phyloP scores from a whole-genome alignment of 2,329 filamentous ascomycete species.

The Xylaria sp. region DNA sequence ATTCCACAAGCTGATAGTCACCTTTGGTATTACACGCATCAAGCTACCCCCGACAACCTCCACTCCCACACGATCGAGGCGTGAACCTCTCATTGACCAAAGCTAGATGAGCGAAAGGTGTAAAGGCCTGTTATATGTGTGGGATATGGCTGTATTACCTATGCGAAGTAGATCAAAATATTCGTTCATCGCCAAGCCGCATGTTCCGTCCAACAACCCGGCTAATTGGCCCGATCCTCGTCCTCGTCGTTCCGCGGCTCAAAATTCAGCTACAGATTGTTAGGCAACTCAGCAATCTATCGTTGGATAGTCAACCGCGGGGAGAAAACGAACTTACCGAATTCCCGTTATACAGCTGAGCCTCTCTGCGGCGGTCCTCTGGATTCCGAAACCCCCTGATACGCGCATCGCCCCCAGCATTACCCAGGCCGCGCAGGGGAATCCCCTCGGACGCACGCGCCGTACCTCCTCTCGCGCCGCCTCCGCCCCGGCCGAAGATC shows the following conservation, averaged over 20 bases:
- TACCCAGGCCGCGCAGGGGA: constrained; percentile 36
- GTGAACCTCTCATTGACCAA: no score
- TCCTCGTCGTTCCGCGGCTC: constrained; percentile 66
- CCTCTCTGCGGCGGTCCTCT: constrained; percentile 56
- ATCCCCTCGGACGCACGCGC: constrained; percentile 5
- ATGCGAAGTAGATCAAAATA: not conserved
- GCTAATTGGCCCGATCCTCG: constrained; percentile 28
- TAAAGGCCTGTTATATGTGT: no score
- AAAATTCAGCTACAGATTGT: constrained; percentile 62
- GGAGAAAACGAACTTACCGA: constrained; percentile 58
- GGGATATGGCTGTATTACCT: no score
- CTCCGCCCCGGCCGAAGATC: constrained; percentile 22
- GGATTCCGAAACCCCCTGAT: constrained; percentile 57
- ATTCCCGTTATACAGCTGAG: constrained; percentile 90
- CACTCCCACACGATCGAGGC: no score
- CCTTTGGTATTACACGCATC: no score
- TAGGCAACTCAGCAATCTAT: constrained; percentile 28
- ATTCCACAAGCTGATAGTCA: no score
- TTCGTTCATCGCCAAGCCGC: not conserved
- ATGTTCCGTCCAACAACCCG: not conserved
- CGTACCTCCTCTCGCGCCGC: constrained; percentile 18
- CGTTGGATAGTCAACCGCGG: not conserved
- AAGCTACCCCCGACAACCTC: no score
- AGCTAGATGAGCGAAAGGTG: no score
- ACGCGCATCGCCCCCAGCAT: constrained; percentile 34